Percentiles rank a stretch among this genome's conserved stretches.
These are phyloP conservation scores for Aspergillus pseudotamarii DNA, from an alignment of 2,329 filamentous ascomycete genomes.

Conservation along the genomic window DNA sequence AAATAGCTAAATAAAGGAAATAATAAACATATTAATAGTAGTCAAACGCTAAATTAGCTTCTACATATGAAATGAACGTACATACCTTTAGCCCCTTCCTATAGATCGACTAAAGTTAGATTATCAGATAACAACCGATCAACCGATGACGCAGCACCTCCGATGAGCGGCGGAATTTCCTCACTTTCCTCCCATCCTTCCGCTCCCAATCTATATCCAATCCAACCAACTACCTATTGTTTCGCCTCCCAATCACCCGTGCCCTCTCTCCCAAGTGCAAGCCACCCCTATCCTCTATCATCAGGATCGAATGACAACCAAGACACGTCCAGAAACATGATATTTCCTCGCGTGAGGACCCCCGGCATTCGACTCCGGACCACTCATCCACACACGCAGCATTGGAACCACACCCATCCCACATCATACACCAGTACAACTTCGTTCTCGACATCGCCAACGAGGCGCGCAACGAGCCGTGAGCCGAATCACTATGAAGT, in stretches of 20 bases:
- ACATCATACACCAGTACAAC: conserved; percentile 1
- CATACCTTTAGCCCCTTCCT: neutral
- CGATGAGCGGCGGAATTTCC: conserved; percentile 22
- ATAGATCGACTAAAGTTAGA: neutral
- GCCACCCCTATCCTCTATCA: neutral
- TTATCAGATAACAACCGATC: conserved; percentile 17
- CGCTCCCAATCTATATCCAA: neutral
- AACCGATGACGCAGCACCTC: conserved; percentile 26
- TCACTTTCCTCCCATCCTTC: neutral
- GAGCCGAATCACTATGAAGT: conserved; percentile 76
- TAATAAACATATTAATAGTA: neutral
- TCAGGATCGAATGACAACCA: conserved; percentile 11
- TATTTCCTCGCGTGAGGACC: conserved; percentile 23
- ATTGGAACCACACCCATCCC: conserved; percentile 3
- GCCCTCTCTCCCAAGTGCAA: neutral
- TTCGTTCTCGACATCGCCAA: conserved; percentile 39
- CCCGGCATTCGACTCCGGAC: conserved; percentile 13
- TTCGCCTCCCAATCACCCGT: neutral
- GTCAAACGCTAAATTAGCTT: neutral
- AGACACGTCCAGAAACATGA: conserved; percentile 23
- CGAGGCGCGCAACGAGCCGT: conserved; percentile 29
- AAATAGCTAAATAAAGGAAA: neutral
- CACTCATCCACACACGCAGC: conserved; percentile 9
- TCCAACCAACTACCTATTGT: neutral
- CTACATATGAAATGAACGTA: neutral